Percentiles rank a stretch among this genome's conserved stretches.
These are phyloP conservation scores for Epichloe baconii DNA, from an alignment of 2,329 filamentous ascomycete species.

Conservation along the genomic window DNA sequence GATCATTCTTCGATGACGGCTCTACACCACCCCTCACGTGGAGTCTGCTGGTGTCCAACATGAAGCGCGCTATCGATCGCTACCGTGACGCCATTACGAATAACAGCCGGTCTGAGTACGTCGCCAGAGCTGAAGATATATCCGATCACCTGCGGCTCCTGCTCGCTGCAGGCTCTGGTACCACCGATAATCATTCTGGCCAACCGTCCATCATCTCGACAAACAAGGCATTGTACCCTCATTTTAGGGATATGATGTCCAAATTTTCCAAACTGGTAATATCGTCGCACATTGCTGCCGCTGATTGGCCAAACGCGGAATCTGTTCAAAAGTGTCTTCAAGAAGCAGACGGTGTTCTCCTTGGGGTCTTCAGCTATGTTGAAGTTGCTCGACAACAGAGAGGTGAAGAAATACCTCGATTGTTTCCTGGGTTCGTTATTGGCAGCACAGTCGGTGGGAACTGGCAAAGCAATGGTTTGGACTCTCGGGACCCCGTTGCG, in stretches of 20 bases:
- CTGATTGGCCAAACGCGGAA: conserved; percentile 89
- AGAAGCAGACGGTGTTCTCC: conserved; percentile 90
- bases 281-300: conserved; percentile 92
- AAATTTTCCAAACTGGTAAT: conserved; percentile 98
- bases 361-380: conserved; percentile 91
- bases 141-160: conserved; percentile 89
- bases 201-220: conserved; percentile 99
- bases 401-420: conserved; percentile 82
- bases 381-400: conserved; percentile 88
- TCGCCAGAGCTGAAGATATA: conserved; percentile 90
- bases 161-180: conserved; percentile 89
- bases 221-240: conserved; percentile 92
- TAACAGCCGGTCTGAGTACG: conserved; percentile 77
- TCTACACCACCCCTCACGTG: conserved; percentile 70
- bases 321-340: conserved; percentile 90
- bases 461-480: conserved; percentile 65
- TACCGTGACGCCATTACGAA: conserved; percentile 84
- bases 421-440: conserved; percentile 85
- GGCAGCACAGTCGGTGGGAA: conserved; percentile 73
- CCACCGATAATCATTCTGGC: conserved; percentile 95
- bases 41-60: conserved; percentile 81
- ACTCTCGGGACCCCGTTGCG: conserved; percentile 55
- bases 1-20: conserved; percentile 86
- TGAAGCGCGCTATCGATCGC: conserved; percentile 78
- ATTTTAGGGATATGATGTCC: conserved; percentile 99